Conservation (phyloP, 768 basidiomycete genomes). For the Cystofilobasidium capitatum region DNA sequence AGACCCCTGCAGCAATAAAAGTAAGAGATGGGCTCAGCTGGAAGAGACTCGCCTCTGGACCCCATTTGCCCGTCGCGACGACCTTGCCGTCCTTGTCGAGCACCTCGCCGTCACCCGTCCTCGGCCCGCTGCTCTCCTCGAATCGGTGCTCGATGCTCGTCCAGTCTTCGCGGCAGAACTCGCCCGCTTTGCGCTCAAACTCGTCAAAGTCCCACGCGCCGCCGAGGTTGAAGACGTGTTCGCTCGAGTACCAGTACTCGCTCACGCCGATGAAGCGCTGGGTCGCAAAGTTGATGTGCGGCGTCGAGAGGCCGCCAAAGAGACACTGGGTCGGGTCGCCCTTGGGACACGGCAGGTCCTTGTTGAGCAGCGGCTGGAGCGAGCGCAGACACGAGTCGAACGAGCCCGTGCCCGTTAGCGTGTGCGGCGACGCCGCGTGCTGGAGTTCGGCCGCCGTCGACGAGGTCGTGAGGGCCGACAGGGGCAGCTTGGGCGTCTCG, state of each 20-base stretch:
- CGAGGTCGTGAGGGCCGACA: slow-evolving; percentile 37
- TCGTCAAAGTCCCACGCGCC: slow-evolving; percentile 93
- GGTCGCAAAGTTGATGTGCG: slow-evolving; percentile 81
- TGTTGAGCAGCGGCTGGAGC: slow-evolving; percentile 72
- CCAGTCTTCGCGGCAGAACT: slow-evolving; percentile 79
- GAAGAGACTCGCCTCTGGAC: slow-evolving; percentile 44
- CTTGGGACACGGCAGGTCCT: slow-evolving; percentile 59
- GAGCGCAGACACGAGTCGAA: slow-evolving; percentile 71
- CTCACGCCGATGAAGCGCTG: slow-evolving; percentile 81
- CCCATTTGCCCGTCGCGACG: slow-evolving; percentile 30
- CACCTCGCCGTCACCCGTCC: slow-evolving; percentile 44
- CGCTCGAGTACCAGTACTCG: slow-evolving; percentile 99
- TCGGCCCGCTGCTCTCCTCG: slow-evolving; percentile 41
- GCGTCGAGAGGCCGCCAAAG: slow-evolving; percentile 89
- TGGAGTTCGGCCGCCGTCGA: slow-evolving; percentile 37
- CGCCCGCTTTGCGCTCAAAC: slow-evolving; percentile 82
- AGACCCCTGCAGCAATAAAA: background rate
- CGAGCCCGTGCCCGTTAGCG: slow-evolving; percentile 73
- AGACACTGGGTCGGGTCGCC: slow-evolving; percentile 55
- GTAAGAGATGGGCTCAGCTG: background rate
- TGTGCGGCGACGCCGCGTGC: slow-evolving; percentile 51
- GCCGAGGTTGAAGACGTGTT: slow-evolving; percentile 77
- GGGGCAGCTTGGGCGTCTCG: slow-evolving; percentile 44
- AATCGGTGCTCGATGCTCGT: slow-evolving; percentile 48
- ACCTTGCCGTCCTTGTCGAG: slow-evolving; percentile 21